Base-by-base conservation (phyloP, 2,329 filamentous ascomycete species). In the Botrytis paeoniae region DNA sequence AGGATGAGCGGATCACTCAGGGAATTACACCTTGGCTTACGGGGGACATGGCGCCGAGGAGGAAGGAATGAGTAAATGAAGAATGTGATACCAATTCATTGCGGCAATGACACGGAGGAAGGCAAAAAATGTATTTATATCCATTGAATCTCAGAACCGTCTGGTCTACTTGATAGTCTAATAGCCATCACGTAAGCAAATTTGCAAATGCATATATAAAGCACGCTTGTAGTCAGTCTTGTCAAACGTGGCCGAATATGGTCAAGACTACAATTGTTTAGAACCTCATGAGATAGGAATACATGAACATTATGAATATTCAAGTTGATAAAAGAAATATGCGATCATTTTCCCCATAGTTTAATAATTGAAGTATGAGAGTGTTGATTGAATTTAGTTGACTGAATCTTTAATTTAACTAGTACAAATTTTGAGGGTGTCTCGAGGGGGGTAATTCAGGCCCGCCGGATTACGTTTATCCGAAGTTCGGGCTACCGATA, bases 51-150 rank as follows among this genome's bases (percentile, higher is more conserved):
- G 65, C 65, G 65, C 65, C 65, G 48, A 69, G 65, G 65, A 57
- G 12, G 65, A 57, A 48, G 64, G 39, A 65, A 64, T 70, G 60
- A 61, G 54, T 60, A 43, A 61, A 45, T 62, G 51, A 41, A 29
- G 54, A 62, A n/a, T 51, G 60, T 59, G 69, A 57, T 71, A 71
- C 61, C 45, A 65, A 43, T 66, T 54, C 29, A 64, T 59, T n/a
- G 45, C 18, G n/a, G 60, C 45, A 39, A 65, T 48, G 43, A 8
- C 37, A 64, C 12, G 69, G 32, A 41, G 39, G 39, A 48, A 25
- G 35, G 59, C 32, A 65, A 43, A 39, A 64, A 41, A 57, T 66
- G 70, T 66, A 71, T 66, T 66, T 71, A 25, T 71, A 71, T 66
- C 29, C 18, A 29, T 43, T 63, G 43, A 41, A 66, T 71, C 12